These are phyloP conservation scores for Vicia faba DNA, from an alignment of 306 rosid genomes.

Conservation along the genomic window DNA sequence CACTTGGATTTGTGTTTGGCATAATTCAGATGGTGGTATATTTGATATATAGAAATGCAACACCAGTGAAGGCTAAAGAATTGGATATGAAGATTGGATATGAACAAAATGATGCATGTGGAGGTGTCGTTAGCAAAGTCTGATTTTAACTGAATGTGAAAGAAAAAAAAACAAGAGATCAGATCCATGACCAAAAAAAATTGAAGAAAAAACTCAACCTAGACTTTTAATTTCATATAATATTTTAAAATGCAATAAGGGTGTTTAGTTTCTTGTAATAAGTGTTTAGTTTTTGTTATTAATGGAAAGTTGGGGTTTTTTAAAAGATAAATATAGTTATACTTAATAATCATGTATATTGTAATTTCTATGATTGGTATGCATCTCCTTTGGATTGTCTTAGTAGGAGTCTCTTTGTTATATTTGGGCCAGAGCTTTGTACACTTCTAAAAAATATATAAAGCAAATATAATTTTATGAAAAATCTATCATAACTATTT, in stretches of 20 bases:
- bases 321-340: too few relatives aligned
- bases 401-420: too few relatives aligned
- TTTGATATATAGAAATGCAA: constrained; percentile 67
- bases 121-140: constrained; percentile 35
- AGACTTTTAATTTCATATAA: constrained; percentile 26
- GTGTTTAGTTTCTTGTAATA: constrained; percentile 31
- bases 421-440: too few relatives aligned
- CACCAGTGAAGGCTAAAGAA: constrained; percentile 57
- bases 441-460: too few relatives aligned
- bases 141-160: neutral
- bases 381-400: too few relatives aligned
- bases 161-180: neutral
- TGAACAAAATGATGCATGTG: neutral
- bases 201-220: constrained; percentile 23
- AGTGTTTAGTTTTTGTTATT: constrained; percentile 36
- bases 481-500: too few relatives aligned
- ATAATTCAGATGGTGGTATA: constrained; percentile 78
- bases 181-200: neutral
- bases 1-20: constrained; percentile 82
- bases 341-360: too few relatives aligned
- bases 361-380: too few relatives aligned
- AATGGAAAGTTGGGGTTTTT: constrained; percentile 43
- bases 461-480: too few relatives aligned
- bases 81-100: constrained; percentile 52
- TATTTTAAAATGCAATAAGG: constrained; percentile 35